Conservation (phyloP, 805 yeast genomes). For the Schwanniomyces sp. region DNA sequence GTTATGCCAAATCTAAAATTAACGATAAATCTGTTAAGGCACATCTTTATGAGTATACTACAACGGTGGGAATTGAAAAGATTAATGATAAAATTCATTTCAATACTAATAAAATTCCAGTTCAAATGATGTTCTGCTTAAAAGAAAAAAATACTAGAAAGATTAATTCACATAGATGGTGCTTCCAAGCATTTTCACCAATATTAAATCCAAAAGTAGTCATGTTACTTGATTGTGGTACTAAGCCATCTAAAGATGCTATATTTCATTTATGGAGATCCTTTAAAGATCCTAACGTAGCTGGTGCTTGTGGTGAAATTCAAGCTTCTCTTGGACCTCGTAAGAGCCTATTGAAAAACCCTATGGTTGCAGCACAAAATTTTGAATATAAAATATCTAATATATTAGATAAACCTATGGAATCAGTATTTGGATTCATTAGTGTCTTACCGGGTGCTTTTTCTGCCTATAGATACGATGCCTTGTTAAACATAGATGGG, state of each 20-base stretch:
- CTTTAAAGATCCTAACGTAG: conserved; percentile 77
- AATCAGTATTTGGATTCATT: conserved; percentile 90
- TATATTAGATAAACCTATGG: conserved; percentile 93
- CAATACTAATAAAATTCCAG: conserved; percentile 69
- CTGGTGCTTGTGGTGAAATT: conserved; percentile 98
- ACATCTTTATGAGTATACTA: conserved; percentile 91
- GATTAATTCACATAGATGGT: conserved; percentile 97
- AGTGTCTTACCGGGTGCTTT: conserved; percentile 96
- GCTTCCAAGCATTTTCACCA: conserved; percentile 88
- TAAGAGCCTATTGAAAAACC: conserved; percentile 59
- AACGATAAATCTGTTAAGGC: conserved; percentile 79
- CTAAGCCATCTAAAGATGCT: conserved; percentile 82
- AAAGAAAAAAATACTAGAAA: conserved; percentile 88
- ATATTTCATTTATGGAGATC: conserved; percentile 88
- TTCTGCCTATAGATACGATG: conserved; percentile 87
- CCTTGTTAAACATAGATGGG: conserved; percentile 70
- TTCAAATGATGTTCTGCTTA: conserved; percentile 84
- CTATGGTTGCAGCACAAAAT: conserved; percentile 93
- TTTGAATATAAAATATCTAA: conserved; percentile 96
- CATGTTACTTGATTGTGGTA: conserved; percentile 89
- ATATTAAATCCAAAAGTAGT: conserved; percentile 80
- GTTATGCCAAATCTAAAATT: conserved; percentile 89
- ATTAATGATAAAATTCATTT: conserved; percentile 68
- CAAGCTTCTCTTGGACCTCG: conserved; percentile 74
- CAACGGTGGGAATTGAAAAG: conserved; percentile 80